A percentile compares a stretch with the other conserved stretches of the same genome.
phyloP scores from a whole-genome alignment of 441 rosid genomes.

The Sinapis alba region DNA sequence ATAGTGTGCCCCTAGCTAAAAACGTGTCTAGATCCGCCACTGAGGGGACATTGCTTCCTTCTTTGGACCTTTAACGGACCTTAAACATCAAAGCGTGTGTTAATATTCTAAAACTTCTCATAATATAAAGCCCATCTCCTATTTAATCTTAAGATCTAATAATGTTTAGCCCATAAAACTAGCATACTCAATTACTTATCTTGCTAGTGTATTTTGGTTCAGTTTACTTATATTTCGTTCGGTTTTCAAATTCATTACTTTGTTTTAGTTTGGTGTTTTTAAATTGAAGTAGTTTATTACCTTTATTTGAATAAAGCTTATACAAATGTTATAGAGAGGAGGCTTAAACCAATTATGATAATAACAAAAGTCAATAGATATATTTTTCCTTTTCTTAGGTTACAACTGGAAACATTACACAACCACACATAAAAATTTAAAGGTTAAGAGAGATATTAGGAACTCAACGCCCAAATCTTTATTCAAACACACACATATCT shows the following conservation, averaged over 20 bases:
- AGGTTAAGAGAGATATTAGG: constrained; percentile 18
- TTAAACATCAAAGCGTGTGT: background rate
- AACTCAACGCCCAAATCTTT: constrained; percentile 23
- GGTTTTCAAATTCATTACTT: background rate
- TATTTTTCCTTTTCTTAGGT: background rate
- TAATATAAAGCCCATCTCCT: background rate
- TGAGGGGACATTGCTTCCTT: background rate
- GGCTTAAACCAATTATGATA: background rate
- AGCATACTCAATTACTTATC: background rate
- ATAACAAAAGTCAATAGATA: constrained; percentile 22
- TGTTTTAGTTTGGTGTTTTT: background rate
- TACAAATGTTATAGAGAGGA: too few relatives aligned
- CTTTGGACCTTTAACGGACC: background rate
- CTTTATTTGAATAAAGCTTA: too few relatives aligned
- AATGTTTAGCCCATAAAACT: background rate
- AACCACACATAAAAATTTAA: constrained; percentile 17
- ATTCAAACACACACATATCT: constrained; percentile 28
- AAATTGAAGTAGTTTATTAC: background rate
- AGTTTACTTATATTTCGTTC: background rate
- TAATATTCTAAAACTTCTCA: background rate
- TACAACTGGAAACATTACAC: constrained; percentile 12
- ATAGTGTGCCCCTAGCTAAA: too few relatives aligned
- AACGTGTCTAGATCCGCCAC: too few relatives aligned
- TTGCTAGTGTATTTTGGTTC: background rate
- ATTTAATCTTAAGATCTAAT: background rate